These are phyloP conservation scores for Eutrema heterophyllum DNA, from an alignment of 345 rosid genomes.

Conservation along the genomic window DNA sequence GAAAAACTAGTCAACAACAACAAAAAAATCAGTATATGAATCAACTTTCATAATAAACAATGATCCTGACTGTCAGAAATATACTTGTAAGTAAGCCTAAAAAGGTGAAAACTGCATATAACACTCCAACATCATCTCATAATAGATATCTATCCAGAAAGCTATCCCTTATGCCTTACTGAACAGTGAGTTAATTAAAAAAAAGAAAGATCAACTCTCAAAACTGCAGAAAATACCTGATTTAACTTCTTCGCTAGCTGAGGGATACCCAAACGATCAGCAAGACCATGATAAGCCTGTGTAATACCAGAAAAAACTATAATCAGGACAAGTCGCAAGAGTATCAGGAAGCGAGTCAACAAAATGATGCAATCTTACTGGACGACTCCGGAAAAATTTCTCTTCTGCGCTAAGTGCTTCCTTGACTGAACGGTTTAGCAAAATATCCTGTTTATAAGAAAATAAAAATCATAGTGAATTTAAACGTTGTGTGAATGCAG, in stretches of 20 bases:
- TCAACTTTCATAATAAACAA: neutral
- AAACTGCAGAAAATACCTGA: constrained; percentile 38
- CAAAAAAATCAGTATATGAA: neutral
- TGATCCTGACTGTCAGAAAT: neutral
- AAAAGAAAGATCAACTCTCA: neutral
- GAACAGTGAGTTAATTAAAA: neutral
- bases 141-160: neutral
- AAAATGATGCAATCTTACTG: constrained; percentile 34
- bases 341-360: constrained; percentile 14
- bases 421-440: constrained; percentile 46
- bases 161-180: neutral
- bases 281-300: constrained; percentile 55
- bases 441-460: constrained; percentile 44
- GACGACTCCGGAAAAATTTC: constrained; percentile 47
- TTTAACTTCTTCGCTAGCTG: constrained; percentile 71
- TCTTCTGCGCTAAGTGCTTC: constrained; percentile 55
- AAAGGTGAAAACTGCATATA: neutral
- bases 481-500: neutral
- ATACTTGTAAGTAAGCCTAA: neutral
- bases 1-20: neutral
- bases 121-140: neutral
- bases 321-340: constrained; percentile 2
- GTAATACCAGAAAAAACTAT: constrained; percentile 11
- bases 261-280: constrained; percentile 62
- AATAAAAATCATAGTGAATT: neutral